Evolutionary conservation across 805 yeast species (phyloP).

Genomic region (Yamadazyma sp.): DNA sequence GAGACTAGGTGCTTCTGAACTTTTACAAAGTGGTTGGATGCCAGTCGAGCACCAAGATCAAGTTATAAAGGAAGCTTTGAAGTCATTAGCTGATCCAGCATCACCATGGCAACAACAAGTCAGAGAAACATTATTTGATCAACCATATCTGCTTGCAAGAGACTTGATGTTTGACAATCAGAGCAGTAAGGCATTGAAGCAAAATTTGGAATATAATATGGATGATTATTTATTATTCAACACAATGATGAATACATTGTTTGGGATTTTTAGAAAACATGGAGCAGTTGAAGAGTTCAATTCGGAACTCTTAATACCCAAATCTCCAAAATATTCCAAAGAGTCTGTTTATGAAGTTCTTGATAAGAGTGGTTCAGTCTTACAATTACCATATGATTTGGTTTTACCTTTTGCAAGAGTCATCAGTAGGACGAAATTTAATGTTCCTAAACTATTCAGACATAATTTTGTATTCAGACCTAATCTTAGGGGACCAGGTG

Average conservation of each 20-base stretch:
- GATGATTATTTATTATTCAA: constrained; percentile 55
- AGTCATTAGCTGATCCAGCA: constrained; percentile 81
- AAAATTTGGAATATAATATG: constrained; percentile 24
- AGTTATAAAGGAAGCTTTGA: constrained; percentile 81
- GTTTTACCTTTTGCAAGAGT: constrained; percentile 87
- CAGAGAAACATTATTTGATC: constrained; percentile 78
- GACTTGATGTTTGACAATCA: constrained; percentile 75
- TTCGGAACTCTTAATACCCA: constrained; percentile 70
- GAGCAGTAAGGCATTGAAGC: constrained; percentile 22
- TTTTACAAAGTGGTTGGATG: constrained; percentile 76
- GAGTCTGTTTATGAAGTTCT: constrained; percentile 75
- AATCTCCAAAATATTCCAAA: constrained; percentile 61
- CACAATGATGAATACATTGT: constrained; percentile 58
- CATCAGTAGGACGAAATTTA: constrained; percentile 58
- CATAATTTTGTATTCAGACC: constrained; percentile 83
- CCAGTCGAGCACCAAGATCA: constrained; percentile 91
- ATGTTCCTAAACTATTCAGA: constrained; percentile 61
- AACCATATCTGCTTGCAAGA: constrained; percentile 79
- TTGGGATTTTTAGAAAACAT: constrained; percentile 66
- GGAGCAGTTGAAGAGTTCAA: constrained; percentile 83
- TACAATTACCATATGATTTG: constrained; percentile 86
- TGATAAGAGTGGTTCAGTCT: constrained; percentile 82
- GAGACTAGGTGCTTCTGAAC: constrained; percentile 76
- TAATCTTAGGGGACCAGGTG: constrained; percentile 50
- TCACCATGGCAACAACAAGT: constrained; percentile 96